Percentiles rank a stretch among this genome's conserved stretches.
phyloP scores from a whole-genome alignment of 2,329 filamentous ascomycete genomes.

The Cercospora brassicicola region DNA sequence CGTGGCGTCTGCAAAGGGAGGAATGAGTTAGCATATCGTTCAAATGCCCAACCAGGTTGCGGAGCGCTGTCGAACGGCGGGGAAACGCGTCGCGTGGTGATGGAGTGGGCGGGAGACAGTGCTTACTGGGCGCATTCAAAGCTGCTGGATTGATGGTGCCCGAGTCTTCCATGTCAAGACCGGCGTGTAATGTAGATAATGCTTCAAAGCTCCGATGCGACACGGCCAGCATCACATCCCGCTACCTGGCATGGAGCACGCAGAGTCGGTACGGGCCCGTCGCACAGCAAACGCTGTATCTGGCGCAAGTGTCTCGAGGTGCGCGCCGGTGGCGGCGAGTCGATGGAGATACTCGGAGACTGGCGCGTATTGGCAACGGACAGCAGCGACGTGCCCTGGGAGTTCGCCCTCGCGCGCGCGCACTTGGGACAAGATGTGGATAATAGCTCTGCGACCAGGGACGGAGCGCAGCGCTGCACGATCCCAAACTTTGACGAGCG shows the following conservation, averaged over 20 bases:
- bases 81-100: conserved; percentile 26
- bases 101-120: conserved; percentile 12
- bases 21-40: neutral
- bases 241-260: conserved; percentile 30
- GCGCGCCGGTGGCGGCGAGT: conserved; percentile 36
- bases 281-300: conserved; percentile 29
- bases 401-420: conserved; percentile 17
- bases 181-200: conserved; percentile 33
- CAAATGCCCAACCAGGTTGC: neutral
- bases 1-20: conserved; percentile 11
- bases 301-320: conserved; percentile 27
- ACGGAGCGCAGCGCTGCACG: conserved; percentile 26
- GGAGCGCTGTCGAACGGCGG: neutral
- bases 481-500: conserved; percentile 22
- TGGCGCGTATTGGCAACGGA: conserved; percentile 21
- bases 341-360: conserved; percentile 31
- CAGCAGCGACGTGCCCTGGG: conserved; percentile 8
- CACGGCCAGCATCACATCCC: conserved; percentile 43
- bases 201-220: conserved; percentile 37
- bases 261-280: conserved; percentile 22
- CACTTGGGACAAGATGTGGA: conserved; percentile 14
- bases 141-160: conserved; percentile 90
- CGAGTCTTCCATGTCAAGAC: conserved; percentile 63
- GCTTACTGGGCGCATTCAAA: conserved; percentile 73
- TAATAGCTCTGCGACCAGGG: conserved; percentile 24